These are phyloP conservation scores for Auricularia cornea DNA, from an alignment of 768 basidiomycete species.

Conservation along the genomic window DNA sequence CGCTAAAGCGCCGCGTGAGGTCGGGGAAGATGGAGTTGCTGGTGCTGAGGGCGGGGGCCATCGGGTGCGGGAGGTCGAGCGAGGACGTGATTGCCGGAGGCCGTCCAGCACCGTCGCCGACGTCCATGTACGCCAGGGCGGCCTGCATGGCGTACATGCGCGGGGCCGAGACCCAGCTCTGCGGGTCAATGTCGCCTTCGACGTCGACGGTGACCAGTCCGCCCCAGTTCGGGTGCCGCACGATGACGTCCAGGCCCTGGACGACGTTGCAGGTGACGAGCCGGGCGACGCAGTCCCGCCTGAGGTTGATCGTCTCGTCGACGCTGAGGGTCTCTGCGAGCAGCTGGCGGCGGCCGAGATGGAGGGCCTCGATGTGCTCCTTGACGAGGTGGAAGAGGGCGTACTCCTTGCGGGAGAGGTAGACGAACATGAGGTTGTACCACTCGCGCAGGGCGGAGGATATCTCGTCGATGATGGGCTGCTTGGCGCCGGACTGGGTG, in stretches of 20 bases:
- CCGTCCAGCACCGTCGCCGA: constrained; percentile 12
- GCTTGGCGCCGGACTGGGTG: constrained; percentile 68
- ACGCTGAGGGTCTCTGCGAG: constrained; percentile 78
- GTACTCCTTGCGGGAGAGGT: constrained; percentile 85
- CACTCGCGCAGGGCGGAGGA: constrained; percentile 94
- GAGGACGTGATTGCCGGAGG: constrained; percentile 1
- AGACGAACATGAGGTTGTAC: constrained; percentile 86
- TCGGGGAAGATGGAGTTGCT: constrained; percentile 1
- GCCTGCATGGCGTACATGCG: constrained; percentile 90
- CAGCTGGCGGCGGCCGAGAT: constrained; percentile 85
- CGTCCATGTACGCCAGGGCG: constrained; percentile 67
- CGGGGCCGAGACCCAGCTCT: constrained; percentile 83
- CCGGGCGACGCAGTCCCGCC: constrained; percentile 78
- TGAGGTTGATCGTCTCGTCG: constrained; percentile 76
- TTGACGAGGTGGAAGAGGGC: constrained; percentile 77
- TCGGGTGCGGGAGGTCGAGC: constrained; percentile 1
- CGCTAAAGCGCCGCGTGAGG: background rate
- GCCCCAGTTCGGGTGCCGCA: constrained; percentile 90
- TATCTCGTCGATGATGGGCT: constrained; percentile 96
- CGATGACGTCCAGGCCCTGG: constrained; percentile 90
- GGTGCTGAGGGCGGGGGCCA: background rate
- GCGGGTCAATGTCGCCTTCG: constrained; percentile 69
- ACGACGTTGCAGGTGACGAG: constrained; percentile 86
- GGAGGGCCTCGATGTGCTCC: constrained; percentile 84
- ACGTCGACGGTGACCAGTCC: constrained; percentile 85